Evolutionary conservation across 768 basidiomycete genomes (phyloP), one percentile per base, ranked within the genome.

Genomic region (Tubosaeta sp.): DNA sequence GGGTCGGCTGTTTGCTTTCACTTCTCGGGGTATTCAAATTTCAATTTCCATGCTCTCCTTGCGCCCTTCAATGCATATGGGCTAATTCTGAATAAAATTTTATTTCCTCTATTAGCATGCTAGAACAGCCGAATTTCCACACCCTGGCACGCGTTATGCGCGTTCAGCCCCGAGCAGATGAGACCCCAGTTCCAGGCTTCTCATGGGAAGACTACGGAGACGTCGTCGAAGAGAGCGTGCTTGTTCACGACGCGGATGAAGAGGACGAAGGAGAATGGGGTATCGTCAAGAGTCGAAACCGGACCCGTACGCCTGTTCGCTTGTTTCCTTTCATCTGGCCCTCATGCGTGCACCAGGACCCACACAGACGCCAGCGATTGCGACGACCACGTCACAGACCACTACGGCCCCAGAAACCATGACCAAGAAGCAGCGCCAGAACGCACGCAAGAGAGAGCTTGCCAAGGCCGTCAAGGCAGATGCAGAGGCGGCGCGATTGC

Each of bases 161-260:
- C 21, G 76, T 89, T 4, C 75, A 75, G 55, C 81, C 84, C 14
- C 68, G 60, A 10, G 67, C 80, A n/a, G 74, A 75, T 49, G 82
- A 84, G 48, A 72, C 74, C 36, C 83, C 86, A 14, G 81, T 79
- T 8, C 66, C 73, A 6, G 86, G 87, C 0, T 86, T 84, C 63
- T 80, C 85, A 0, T 87, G 84, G 87, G 82, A 70, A 0, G 87
- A 90, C 70, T 89, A 89, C 59, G 88, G 89, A 50, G 84, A 88
- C 46, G 80, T 80, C 19, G 65, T 78, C 45, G 61, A 61, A 16
- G 69, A 62, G 0, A 58, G 56, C 30, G 63, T 68, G 34, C 75
- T 69, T 11, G 75, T 73, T n/a, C 76, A 76, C 44, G 83, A 82
- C 39, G 81, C 79, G 5, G 85, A 82, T 51, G 82, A 78, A 24